Conservation (phyloP, 202 grass and related monocot genomes). For the Panicum hallii region DNA sequence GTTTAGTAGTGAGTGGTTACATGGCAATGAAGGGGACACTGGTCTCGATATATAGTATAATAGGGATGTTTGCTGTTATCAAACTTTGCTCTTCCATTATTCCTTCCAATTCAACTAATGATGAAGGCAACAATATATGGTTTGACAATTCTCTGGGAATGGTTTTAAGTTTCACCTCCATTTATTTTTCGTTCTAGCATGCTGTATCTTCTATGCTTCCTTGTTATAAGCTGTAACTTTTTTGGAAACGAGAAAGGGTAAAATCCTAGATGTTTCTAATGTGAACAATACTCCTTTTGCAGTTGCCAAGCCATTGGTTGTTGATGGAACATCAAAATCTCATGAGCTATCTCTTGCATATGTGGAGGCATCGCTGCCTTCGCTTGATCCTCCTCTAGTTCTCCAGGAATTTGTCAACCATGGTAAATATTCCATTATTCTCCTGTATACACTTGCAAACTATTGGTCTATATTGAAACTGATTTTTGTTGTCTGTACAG, state of each 20-base stretch:
- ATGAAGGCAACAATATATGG: not conserved
- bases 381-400: conserved; percentile 88
- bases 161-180: not conserved
- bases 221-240: conserved; percentile 4
- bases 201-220: not conserved
- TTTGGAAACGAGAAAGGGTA: not conserved
- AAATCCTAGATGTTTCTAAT: conserved; percentile 22
- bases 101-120: not conserved
- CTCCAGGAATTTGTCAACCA: conserved; percentile 97
- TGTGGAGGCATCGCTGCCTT: conserved; percentile 67
- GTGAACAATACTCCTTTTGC: conserved; percentile 41
- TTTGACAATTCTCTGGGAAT: not conserved
- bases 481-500: conserved; percentile 46
- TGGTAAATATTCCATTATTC: conserved; percentile 53
- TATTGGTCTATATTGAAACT: conserved; percentile 14
- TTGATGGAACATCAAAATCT: conserved; percentile 81
- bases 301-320: conserved; percentile 95
- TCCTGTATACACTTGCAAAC: not conserved
- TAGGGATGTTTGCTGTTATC: not conserved
- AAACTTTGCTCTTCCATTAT: not conserved
- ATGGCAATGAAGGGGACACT: conserved; percentile 9
- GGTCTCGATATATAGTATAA: not conserved
- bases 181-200: conserved; percentile 12
- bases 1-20: not conserved
- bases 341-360: conserved; percentile 89